Conservation (phyloP, 2,329 filamentous ascomycete genomes). For the Colletotrichum sp. region DNA sequence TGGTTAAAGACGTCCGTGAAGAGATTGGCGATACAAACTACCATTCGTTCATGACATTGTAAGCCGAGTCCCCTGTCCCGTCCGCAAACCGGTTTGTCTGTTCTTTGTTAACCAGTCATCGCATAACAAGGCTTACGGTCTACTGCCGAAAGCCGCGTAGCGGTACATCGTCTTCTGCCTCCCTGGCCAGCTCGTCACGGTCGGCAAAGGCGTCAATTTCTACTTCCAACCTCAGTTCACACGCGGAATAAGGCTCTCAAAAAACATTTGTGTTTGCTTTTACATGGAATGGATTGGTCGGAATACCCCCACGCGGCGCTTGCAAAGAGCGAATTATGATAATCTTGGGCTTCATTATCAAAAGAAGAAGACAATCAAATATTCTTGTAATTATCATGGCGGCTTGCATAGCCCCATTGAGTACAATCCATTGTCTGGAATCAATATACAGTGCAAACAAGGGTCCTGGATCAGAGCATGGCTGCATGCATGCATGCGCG, state of each 20-base stretch:
- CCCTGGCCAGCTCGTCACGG: conserved; percentile 9
- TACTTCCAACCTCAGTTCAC: neutral
- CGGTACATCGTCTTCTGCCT: conserved; percentile 23
- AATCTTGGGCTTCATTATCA: neutral
- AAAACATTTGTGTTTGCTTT: neutral
- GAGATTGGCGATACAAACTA: conserved; percentile 37
- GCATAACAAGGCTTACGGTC: conserved; percentile 31
- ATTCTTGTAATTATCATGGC: neutral
- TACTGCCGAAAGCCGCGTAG: conserved; percentile 30
- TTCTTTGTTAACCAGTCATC: conserved; percentile 24
- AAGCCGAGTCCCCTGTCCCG: conserved; percentile 18
- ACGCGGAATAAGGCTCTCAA: neutral
- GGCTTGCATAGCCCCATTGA: neutral
- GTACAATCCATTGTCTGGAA: neutral
- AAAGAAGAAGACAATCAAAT: neutral
- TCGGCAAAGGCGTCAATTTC: conserved; percentile 3
- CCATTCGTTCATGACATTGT: conserved; percentile 44
- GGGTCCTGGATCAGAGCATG: neutral
- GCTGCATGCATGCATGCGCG: neutral
- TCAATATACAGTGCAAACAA: neutral
- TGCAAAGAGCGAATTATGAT: neutral
- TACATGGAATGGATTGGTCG: neutral
- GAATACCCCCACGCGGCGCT: neutral
- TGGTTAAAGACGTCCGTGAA: conserved; percentile 33
- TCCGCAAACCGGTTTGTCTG: conserved; percentile 28